phyloP scores from a whole-genome alignment of 2,329 filamentous ascomycete genomes.

The Colletotrichum falcatum region DNA sequence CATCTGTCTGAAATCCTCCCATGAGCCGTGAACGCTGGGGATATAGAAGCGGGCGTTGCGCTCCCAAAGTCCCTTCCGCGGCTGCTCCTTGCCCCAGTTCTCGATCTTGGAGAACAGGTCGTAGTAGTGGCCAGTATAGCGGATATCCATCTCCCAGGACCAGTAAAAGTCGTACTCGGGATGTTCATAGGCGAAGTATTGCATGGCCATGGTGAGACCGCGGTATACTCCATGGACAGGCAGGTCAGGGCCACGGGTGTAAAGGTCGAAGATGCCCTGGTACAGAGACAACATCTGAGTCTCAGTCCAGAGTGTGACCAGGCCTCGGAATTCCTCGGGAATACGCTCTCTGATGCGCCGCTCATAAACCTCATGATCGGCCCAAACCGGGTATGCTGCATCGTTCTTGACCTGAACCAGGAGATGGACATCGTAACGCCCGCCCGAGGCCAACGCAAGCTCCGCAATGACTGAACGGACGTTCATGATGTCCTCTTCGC shows the following conservation, averaged over 20 bases:
- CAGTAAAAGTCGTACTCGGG: conserved; percentile 92
- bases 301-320: conserved; percentile 94
- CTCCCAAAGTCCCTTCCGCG: conserved; percentile 85
- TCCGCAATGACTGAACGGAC: conserved; percentile 88
- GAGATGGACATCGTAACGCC: conserved; percentile 88
- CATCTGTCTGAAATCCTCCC: conserved; percentile 85
- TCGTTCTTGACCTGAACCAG: conserved; percentile 87
- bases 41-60: conserved; percentile 83
- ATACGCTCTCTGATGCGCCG: conserved; percentile 75
- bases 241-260: conserved; percentile 72
- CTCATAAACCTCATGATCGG: conserved; percentile 76
- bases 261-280: conserved; percentile 85
- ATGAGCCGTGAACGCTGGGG: conserved; percentile 79
- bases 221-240: conserved; percentile 94
- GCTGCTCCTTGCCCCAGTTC: conserved; percentile 77
- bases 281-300: conserved; percentile 93
- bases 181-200: conserved; percentile 90
- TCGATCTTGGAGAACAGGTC: conserved; percentile 77
- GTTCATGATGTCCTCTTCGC: conserved; percentile 83
- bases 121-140: conserved; percentile 90
- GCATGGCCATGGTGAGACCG: conserved; percentile 92
- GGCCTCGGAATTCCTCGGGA: conserved; percentile 86
- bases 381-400: conserved; percentile 80
- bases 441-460: conserved; percentile 82
- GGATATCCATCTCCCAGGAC: conserved; percentile 96